Conservation (phyloP, 2,329 filamentous ascomycete genomes). For the Nannizziopsis arthrosporioides region DNA sequence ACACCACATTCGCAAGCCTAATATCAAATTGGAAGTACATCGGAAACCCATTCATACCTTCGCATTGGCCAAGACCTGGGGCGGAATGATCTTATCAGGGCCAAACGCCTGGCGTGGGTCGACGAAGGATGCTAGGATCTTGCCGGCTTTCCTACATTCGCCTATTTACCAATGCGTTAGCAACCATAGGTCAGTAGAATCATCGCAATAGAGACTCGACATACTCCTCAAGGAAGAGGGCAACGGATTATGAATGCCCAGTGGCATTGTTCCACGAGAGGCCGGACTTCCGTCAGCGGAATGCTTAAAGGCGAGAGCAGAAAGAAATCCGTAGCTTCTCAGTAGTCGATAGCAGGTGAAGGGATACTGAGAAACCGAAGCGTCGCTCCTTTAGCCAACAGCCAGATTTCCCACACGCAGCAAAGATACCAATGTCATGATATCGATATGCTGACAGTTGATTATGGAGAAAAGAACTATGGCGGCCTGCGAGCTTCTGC, state of each 20-base stretch:
- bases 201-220: slow-evolving; percentile 18
- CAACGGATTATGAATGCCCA: slow-evolving; percentile 32
- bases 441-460: too few relatives aligned
- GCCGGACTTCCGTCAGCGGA: neutral
- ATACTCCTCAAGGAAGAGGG: slow-evolving; percentile 39
- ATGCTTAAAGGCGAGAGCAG: too few relatives aligned
- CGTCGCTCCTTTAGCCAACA: too few relatives aligned
- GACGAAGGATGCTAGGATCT: slow-evolving; percentile 88
- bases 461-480: too few relatives aligned
- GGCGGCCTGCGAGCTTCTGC: too few relatives aligned
- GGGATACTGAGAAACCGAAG: too few relatives aligned
- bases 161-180: slow-evolving; percentile 44
- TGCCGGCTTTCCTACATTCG: slow-evolving; percentile 94
- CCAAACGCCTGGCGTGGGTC: slow-evolving; percentile 89
- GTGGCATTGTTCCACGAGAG: slow-evolving; percentile 10
- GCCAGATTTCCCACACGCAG: too few relatives aligned
- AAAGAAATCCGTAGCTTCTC: too few relatives aligned
- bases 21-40: neutral
- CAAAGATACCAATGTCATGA: too few relatives aligned
- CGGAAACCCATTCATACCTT: slow-evolving; percentile 48
- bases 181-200: slow-evolving; percentile 12
- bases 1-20: neutral
- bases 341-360: too few relatives aligned
- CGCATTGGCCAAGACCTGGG: slow-evolving; percentile 74
- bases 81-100: slow-evolving; percentile 94